Percentiles rank a stretch among this genome's conserved stretches.
Evolutionary conservation across 805 yeast genomes (phyloP).

Genomic region (Middelhovenomyces tepae): DNA sequence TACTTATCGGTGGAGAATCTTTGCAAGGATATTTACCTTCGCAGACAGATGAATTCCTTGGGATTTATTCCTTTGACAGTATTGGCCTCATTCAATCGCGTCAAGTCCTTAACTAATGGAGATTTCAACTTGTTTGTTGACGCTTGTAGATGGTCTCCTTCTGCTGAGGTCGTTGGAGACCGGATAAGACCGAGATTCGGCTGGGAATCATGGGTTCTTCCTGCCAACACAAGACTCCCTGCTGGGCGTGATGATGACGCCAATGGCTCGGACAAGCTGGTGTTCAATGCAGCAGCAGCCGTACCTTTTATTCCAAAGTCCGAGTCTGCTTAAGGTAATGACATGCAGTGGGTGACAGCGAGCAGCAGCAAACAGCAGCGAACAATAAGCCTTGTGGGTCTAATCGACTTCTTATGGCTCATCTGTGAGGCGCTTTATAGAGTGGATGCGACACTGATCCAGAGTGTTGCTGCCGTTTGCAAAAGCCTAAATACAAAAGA

Average conservation of each 20-base stretch:
- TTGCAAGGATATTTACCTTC: constrained; percentile 71
- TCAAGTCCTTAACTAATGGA: constrained; percentile 55
- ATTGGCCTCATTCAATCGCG: constrained; percentile 66
- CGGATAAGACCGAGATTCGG: constrained; percentile 53
- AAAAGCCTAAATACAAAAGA: too few species aligned
- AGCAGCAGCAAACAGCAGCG: too few species aligned
- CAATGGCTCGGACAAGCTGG: constrained; percentile 16
- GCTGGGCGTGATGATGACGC: constrained; percentile 37
- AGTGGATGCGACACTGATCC: too few species aligned
- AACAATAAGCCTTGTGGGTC: too few species aligned
- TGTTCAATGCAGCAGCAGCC: constrained; percentile 29
- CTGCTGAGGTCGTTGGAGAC: constrained; percentile 44
- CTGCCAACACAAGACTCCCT: constrained; percentile 39
- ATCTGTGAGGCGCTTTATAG: too few species aligned
- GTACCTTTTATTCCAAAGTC: constrained; percentile 29
- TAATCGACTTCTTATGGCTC: too few species aligned
- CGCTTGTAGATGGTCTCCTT: constrained; percentile 45
- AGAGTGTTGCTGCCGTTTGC: too few species aligned
- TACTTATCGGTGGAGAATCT: constrained; percentile 85
- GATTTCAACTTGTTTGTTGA: constrained; percentile 44
- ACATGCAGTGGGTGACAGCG: too few species aligned
- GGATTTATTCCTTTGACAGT: constrained; percentile 63
- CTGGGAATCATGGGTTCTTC: constrained; percentile 63
- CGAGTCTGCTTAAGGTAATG: constrained; percentile 1
- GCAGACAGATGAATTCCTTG: constrained; percentile 67